Percentiles rank a stretch among this genome's conserved stretches.
Evolutionary conservation across 176 grass and related monocot genomes (phyloP).

Genomic region (Juncus inflexus): DNA sequence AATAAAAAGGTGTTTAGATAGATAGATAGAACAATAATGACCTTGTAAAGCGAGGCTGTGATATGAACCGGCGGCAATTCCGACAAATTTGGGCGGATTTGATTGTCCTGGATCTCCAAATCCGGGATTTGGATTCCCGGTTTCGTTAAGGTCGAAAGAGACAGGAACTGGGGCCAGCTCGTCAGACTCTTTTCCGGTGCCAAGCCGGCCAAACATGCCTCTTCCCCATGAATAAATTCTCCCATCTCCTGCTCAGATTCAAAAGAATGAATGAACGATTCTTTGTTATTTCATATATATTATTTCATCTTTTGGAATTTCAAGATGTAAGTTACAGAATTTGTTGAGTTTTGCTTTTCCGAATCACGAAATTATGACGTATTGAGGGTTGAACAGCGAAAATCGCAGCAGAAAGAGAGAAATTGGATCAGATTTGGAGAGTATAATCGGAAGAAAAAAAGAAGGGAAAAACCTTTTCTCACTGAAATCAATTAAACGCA

Average conservation of each 20-base stretch:
- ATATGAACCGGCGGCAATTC: constrained; percentile 68
- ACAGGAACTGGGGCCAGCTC: constrained; percentile 54
- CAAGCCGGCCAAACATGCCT: constrained; percentile 80
- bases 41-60: constrained; percentile 85
- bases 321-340: too few species aligned
- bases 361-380: too few species aligned
- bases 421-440: background rate
- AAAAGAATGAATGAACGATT: background rate
- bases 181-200: constrained; percentile 61
- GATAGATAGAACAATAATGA: constrained; percentile 2
- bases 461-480: too few species aligned
- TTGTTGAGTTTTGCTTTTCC: too few species aligned
- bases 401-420: background rate
- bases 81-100: constrained; percentile 45
- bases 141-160: constrained; percentile 14
- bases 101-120: constrained; percentile 2
- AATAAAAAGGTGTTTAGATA: too few species aligned
- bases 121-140: constrained; percentile 4
- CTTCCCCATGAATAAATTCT: constrained; percentile 82
- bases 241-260: constrained; percentile 54
- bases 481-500: too few species aligned
- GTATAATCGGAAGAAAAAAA: background rate
- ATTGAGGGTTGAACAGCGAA: too few species aligned
- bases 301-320: too few species aligned
- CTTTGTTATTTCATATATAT: constrained; percentile 9